Evolutionary conservation across 345 rosid genomes (phyloP).

Genomic region (Balakata baccata): DNA sequence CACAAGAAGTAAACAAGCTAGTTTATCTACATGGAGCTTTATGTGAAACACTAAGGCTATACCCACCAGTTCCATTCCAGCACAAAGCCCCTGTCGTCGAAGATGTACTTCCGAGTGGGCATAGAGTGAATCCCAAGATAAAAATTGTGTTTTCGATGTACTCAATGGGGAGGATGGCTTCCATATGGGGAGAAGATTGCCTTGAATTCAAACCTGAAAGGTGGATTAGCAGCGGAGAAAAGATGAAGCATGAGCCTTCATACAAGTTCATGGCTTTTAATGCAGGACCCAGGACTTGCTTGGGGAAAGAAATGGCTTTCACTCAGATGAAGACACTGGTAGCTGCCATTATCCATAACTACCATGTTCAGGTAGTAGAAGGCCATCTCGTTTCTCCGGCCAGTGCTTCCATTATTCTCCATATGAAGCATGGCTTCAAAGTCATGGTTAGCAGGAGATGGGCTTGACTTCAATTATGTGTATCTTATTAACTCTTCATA

Average conservation of each 20-base stretch:
- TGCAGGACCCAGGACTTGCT: constrained; percentile 63
- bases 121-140: constrained; percentile 25
- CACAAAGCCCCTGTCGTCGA: constrained; percentile 13
- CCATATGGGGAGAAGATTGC: constrained; percentile 48
- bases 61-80: constrained; percentile 24
- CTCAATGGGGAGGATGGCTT: constrained; percentile 47
- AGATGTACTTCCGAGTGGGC: constrained; percentile 47
- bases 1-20: constrained; percentile 1
- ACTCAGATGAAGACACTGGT: constrained; percentile 46
- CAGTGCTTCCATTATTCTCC: constrained; percentile 40
- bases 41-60: constrained; percentile 15
- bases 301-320: constrained; percentile 59
- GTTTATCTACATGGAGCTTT: constrained; percentile 22
- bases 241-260: constrained; percentile 41
- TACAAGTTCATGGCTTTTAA: constrained; percentile 58
- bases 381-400: constrained; percentile 33
- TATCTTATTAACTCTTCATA: no score
- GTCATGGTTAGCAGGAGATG: constrained; percentile 34
- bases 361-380: constrained; percentile 38
- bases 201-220: constrained; percentile 38
- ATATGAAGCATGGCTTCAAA: constrained; percentile 46
- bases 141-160: constrained; percentile 29
- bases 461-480: not conserved
- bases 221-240: constrained; percentile 36
- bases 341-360: constrained; percentile 44